Percentiles rank a stretch among this genome's conserved stretches.
phyloP scores from a whole-genome alignment of 192 early-diverging fungal genomes.

The Linnemannia elongata region DNA sequence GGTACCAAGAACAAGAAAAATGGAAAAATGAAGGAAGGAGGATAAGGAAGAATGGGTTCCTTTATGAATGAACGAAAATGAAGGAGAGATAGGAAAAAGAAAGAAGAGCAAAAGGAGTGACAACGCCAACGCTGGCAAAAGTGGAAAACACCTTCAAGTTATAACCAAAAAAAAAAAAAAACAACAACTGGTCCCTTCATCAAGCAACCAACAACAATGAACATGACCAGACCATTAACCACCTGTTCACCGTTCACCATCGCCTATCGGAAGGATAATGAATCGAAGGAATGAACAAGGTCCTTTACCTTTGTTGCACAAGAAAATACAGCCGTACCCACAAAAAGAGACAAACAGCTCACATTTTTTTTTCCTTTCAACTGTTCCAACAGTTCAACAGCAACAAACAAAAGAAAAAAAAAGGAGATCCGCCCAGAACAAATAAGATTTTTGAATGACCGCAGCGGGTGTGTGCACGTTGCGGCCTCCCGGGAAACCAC shows the following conservation, averaged over 20 bases:
- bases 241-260: not conserved
- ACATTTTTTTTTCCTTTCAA: too few species aligned
- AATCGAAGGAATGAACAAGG: not conserved
- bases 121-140: not conserved
- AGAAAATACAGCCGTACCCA: not conserved
- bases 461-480: conserved; percentile 5
- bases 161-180: not conserved
- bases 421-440: conserved; percentile 1
- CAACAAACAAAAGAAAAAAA: not conserved
- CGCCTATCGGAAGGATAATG: not conserved
- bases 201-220: not conserved
- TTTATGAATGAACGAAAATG: not conserved
- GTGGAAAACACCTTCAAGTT: too few species aligned
- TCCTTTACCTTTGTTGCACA: not conserved
- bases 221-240: not conserved
- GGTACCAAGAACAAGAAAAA: not conserved
- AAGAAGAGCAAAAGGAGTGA: not conserved
- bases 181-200: too few species aligned
- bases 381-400: too few species aligned
- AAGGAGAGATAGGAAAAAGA: not conserved
- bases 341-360: not conserved
- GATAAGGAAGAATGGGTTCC: not conserved
- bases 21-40: not conserved
- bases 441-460: conserved; percentile 6
- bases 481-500: not conserved